phyloP scores from a whole-genome alignment of 1,284 basidiomycete genomes.

The Cryptococcus hybrid region DNA sequence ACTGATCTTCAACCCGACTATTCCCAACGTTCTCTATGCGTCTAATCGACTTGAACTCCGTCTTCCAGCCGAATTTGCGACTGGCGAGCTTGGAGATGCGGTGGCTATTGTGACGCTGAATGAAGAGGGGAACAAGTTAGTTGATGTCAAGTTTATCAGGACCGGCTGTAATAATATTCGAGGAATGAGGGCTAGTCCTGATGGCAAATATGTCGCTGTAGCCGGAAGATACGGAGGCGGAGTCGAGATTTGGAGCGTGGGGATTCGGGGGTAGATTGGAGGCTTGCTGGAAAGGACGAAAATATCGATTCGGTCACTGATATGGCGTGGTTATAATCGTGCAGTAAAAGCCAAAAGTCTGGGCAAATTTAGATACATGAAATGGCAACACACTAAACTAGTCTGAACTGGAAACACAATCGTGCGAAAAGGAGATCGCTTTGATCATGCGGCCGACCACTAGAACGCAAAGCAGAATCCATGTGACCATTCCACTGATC shows the following conservation, averaged over 20 bases:
- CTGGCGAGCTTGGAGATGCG: constrained; percentile 38
- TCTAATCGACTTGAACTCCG: constrained; percentile 46
- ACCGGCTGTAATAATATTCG: constrained; percentile 41
- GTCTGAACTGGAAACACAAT: too few species aligned
- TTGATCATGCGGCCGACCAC: too few species aligned
- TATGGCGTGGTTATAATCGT: constrained; percentile 32
- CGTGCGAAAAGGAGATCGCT: too few species aligned
- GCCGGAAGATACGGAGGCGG: constrained; percentile 42
- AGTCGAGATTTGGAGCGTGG: constrained; percentile 40
- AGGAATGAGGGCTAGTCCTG: constrained; percentile 39
- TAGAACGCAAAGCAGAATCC: too few species aligned
- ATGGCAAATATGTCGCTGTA: constrained; percentile 42
- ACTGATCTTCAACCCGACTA: constrained; percentile 28
- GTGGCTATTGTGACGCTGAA: constrained; percentile 38
- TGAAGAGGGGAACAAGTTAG: constrained; percentile 22
- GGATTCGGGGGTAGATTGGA: constrained; percentile 37
- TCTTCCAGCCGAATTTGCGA: constrained; percentile 22
- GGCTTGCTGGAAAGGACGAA: constrained; percentile 62
- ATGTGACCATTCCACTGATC: too few species aligned
- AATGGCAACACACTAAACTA: too few species aligned
- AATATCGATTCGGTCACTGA: constrained; percentile 57
- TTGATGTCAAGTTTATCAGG: constrained; percentile 29
- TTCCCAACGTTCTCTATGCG: constrained; percentile 37
- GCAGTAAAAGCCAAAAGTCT: too few species aligned
- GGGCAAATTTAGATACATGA: too few species aligned